phyloP scores from a whole-genome alignment of 2,329 filamentous ascomycete genomes.

The Xylariaceae sp. region DNA sequence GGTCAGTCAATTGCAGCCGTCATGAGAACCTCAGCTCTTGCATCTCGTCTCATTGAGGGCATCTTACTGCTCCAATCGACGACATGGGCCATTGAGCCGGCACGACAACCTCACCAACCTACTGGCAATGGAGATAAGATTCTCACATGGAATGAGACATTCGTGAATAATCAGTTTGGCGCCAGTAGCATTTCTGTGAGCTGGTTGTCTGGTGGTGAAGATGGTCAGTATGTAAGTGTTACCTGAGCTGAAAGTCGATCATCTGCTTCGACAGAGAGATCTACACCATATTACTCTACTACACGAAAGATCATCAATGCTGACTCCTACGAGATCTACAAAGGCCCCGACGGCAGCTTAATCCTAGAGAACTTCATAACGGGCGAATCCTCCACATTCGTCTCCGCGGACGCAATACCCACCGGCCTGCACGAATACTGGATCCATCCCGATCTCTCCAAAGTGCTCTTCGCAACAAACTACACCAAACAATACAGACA shows the following conservation, averaged over 20 bases:
- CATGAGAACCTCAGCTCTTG: slow-evolving; percentile 19
- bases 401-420: slow-evolving; percentile 54
- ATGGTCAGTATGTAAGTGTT: slow-evolving; percentile 49
- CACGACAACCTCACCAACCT: slow-evolving; percentile 50
- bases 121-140: slow-evolving; percentile 51
- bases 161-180: slow-evolving; percentile 41
- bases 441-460: slow-evolving; percentile 55
- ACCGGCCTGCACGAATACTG: slow-evolving; percentile 51
- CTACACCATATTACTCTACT: no score
- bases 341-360: slow-evolving; percentile 46
- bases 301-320: not conserved
- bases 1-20: not conserved
- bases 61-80: slow-evolving; percentile 18
- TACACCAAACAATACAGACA: slow-evolving; percentile 64
- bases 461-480: slow-evolving; percentile 59
- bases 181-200: slow-evolving; percentile 44
- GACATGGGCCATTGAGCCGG: slow-evolving; percentile 41
- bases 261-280: no score
- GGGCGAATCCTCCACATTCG: slow-evolving; percentile 50
- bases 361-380: slow-evolving; percentile 58
- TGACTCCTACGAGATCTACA: slow-evolving; percentile 39
- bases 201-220: slow-evolving; percentile 55
- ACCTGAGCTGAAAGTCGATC: no score
- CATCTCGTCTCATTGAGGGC: slow-evolving; percentile 15
- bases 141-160: slow-evolving; percentile 57